Conservation (phyloP, 768 basidiomycete species). For the Suillus bovinus region DNA sequence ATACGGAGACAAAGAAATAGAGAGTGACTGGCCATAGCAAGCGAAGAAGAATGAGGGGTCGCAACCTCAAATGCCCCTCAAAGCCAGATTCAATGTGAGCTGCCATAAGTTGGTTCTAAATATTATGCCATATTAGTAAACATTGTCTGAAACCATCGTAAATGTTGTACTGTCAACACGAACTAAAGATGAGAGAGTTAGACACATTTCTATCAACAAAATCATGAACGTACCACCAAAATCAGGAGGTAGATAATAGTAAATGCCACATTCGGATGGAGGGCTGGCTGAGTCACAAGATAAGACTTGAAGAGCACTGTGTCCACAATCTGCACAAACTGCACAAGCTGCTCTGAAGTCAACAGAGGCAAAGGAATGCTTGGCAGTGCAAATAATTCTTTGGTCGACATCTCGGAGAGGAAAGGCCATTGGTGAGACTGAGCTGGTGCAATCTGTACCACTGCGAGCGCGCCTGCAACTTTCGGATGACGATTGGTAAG, state of each 20-base stretch:
- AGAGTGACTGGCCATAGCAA: conserved; percentile 37
- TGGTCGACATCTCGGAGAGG: conserved; percentile 69
- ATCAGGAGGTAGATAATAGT: conserved; percentile 52
- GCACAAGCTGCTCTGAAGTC: conserved; percentile 80
- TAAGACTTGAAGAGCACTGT: conserved; percentile 95
- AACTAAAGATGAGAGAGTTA: conserved; percentile 21
- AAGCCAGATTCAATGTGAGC: conserved; percentile 41
- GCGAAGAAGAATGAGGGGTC: conserved; percentile 41
- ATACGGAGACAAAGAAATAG: conserved; percentile 45
- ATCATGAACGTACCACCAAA: conserved; percentile 24
- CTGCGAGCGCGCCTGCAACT: conserved; percentile 71
- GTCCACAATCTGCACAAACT: conserved; percentile 92
- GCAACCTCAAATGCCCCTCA: conserved; percentile 36
- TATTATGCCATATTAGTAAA: background rate
- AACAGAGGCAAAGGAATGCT: conserved; percentile 70
- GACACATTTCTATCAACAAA: background rate
- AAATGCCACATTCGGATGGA: no score
- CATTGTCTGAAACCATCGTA: background rate
- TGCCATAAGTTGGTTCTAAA: conserved; percentile 33
- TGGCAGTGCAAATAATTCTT: conserved; percentile 78
- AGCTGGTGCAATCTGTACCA: conserved; percentile 65
- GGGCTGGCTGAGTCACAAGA: conserved; percentile 72
- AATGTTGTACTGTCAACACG: conserved; percentile 26
- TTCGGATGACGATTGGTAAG: conserved; percentile 90
- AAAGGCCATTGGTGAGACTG: conserved; percentile 68